A percentile compares a stretch with the other conserved stretches of the same genome.
phyloP scores from a whole-genome alignment of 2,329 filamentous ascomycete genomes.

The Ceratocystis cacaofunesta region DNA sequence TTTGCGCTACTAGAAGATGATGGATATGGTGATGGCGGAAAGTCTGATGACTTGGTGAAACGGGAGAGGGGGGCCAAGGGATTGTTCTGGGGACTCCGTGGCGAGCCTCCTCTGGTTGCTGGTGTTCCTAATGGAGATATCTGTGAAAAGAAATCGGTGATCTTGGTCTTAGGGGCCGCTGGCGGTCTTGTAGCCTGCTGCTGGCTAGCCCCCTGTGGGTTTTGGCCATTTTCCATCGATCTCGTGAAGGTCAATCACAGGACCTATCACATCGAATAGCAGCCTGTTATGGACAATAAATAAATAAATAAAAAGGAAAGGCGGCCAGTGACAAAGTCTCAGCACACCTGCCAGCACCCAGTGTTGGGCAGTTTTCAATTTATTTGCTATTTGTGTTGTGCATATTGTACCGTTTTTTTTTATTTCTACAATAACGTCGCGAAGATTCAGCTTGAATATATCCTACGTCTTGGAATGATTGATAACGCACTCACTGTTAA shows the following conservation, averaged over 20 bases:
- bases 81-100: neutral
- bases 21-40: neutral
- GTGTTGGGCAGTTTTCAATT: too few species aligned
- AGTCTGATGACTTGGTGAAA: neutral
- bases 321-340: neutral
- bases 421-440: neutral
- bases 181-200: neutral
- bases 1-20: neutral
- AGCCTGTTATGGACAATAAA: neutral
- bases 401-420: neutral
- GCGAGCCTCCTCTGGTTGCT: neutral
- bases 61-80: neutral
- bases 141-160: neutral
- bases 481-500: too few species aligned
- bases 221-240: neutral
- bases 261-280: neutral
- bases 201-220: neutral
- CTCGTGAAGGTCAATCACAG: neutral
- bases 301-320: neutral
- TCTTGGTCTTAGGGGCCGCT: neutral
- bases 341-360: too few species aligned
- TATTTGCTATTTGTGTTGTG: too few species aligned
- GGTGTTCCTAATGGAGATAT: neutral
- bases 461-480: too few species aligned
- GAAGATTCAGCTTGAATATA: too few species aligned